Base-by-base conservation (phyloP, 345 rosid genomes). In the Aquilaria sinensis region DNA sequence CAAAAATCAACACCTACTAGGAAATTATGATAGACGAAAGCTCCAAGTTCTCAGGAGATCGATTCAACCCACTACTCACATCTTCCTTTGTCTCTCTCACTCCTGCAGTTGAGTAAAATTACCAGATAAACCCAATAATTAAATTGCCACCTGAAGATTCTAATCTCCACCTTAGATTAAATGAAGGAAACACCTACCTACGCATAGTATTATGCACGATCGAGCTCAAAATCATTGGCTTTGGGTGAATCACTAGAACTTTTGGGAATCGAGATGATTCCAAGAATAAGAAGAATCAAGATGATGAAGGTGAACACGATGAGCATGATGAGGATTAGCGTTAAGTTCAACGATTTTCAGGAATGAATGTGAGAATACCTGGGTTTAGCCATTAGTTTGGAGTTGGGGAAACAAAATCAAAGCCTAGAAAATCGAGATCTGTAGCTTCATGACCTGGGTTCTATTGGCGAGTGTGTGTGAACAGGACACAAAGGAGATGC, bases 1-100 rank as follows among this genome's bases (percentile, higher is more conserved):
- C 58, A 11, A 50, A 48, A 31, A 10, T 10, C 52, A 62, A 16
- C 62, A 29, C 90, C 83, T 32, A 94, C 97, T 90, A 94, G 74
- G 64, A 94, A 90, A 75, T 90, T 93, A 70, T 85, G 99, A 76
- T 88, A 88, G 53, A 93, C 47, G 70, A 77, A 79, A 58, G 96
- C 96, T 57, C 92, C 76, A 73, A 97, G 97, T 74, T 90, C 97
- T 94, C 97, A 93, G 0, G 95, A 93, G 76, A 93, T 81, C 47
- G 88, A 78, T 71, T 93, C 97, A 31, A 79, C 92, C 97, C 95
- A 88, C 55, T 72, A 84, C 72, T 85, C 92, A 15, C 67, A 75
- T 73, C 67, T 68, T 51, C 75, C 79, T 23, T 74, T 88, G 65
- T 77, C 90, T 10, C 51, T 80, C 4, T 63, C 85, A 16, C 63